Percentiles rank a stretch among this genome's conserved stretches.
Conservation (phyloP, 2,329 filamentous ascomycete genomes). For the Hymenoscyphus repandus region DNA sequence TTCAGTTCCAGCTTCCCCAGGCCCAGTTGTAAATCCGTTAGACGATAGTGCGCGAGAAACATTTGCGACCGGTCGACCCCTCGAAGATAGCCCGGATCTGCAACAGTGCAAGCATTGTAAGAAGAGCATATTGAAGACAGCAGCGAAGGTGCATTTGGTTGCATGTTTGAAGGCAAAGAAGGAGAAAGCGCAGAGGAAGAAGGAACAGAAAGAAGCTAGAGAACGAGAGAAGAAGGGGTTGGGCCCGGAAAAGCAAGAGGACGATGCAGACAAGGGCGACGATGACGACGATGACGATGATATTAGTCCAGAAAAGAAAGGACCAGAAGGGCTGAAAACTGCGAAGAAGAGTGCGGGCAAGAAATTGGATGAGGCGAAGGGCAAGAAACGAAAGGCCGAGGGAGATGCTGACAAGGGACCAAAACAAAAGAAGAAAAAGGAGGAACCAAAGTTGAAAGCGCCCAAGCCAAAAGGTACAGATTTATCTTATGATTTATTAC, state of each 20-base stretch:
- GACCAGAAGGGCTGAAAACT: slow-evolving; percentile 31
- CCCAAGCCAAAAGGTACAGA: slow-evolving; percentile 72
- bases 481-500: slow-evolving; percentile 1
- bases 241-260: slow-evolving; percentile 28
- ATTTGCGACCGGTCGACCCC: slow-evolving; percentile 74
- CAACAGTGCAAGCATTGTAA: slow-evolving; percentile 93
- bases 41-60: slow-evolving; percentile 72
- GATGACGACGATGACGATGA: slow-evolving; percentile 37
- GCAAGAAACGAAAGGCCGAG: slow-evolving; percentile 76
- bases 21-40: slow-evolving; percentile 59
- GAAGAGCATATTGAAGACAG: slow-evolving; percentile 72
- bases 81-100: slow-evolving; percentile 74
- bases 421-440: slow-evolving; percentile 92
- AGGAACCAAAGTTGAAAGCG: slow-evolving; percentile 77
- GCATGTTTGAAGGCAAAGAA: slow-evolving; percentile 66
- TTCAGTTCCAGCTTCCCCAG: slow-evolving; percentile 41
- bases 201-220: slow-evolving; percentile 31
- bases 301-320: slow-evolving; percentile 39
- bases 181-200: slow-evolving; percentile 32
- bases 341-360: slow-evolving; percentile 63
- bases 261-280: slow-evolving; percentile 33
- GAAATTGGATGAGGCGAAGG: slow-evolving; percentile 57
- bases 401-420: slow-evolving; percentile 74
- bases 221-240: slow-evolving; percentile 40
- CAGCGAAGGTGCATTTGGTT: slow-evolving; percentile 73